phyloP scores from a whole-genome alignment of 257 asterid genomes.

The Mitragyna speciosa region DNA sequence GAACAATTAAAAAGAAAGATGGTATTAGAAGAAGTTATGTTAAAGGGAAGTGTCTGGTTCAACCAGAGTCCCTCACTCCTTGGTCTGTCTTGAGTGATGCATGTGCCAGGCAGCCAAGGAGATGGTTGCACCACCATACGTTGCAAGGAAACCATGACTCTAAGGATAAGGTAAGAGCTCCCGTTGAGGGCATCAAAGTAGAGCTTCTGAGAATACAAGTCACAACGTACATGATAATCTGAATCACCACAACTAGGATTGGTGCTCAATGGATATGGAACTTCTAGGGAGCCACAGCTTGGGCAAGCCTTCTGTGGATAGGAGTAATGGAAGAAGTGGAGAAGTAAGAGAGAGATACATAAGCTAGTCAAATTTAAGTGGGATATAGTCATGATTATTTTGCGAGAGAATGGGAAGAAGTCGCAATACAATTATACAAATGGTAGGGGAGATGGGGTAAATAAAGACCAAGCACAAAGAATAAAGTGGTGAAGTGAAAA shows the following conservation, averaged over 20 bases:
- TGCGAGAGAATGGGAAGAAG: background rate
- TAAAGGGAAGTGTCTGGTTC: constrained; percentile 45
- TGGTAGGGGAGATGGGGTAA: background rate
- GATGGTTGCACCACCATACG: constrained; percentile 49
- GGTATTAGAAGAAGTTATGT: constrained; percentile 39
- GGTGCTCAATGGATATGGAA: constrained; percentile 49
- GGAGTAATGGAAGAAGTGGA: constrained; percentile 23
- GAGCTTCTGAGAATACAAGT: constrained; percentile 34
- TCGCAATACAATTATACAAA: background rate
- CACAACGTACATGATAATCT: constrained; percentile 40
- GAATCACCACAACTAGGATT: constrained; percentile 35
- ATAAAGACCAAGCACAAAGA: background rate
- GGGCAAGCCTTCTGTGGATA: constrained; percentile 41
- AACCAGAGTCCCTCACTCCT: constrained; percentile 43
- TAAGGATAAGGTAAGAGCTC: constrained; percentile 36
- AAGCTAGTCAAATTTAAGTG: background rate
- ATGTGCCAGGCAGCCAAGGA: constrained; percentile 36
- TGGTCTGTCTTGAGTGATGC: constrained; percentile 37
- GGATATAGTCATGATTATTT: background rate
- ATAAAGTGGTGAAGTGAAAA: background rate
- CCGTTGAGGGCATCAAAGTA: constrained; percentile 44
- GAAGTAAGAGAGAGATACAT: background rate
- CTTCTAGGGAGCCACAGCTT: constrained; percentile 37
- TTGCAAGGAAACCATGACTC: constrained; percentile 22
- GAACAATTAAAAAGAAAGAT: constrained; percentile 44